Conservation (phyloP, 768 basidiomycete genomes). For the Lactarius tabidus region DNA sequence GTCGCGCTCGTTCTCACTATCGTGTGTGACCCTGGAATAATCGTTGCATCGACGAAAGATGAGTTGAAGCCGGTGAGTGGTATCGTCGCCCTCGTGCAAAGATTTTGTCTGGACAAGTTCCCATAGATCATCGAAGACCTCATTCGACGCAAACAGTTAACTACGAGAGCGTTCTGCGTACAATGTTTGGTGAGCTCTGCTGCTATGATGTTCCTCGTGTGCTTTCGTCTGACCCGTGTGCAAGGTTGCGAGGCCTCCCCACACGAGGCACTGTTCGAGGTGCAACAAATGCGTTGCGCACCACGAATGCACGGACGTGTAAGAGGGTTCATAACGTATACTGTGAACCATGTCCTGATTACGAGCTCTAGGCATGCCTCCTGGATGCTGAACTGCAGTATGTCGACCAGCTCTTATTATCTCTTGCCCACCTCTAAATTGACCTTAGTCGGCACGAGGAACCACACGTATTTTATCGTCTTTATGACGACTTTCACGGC, state of each 20-base stretch:
- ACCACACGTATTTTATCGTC: constrained; percentile 1
- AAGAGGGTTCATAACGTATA: background rate
- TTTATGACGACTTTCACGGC: background rate
- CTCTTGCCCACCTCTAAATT: background rate
- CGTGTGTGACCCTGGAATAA: constrained; percentile 9
- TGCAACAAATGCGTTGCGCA: constrained; percentile 16
- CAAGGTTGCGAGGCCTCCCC: background rate
- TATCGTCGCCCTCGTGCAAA: background rate
- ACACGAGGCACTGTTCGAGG: background rate
- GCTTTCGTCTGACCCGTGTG: background rate
- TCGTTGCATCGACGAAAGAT: background rate
- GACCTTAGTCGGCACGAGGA: constrained; percentile 10
- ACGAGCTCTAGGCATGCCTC: background rate
- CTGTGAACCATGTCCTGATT: background rate
- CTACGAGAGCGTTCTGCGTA: background rate
- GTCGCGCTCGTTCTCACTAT: background rate
- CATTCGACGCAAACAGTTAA: background rate
- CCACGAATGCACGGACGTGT: background rate
- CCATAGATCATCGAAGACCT: constrained; percentile 6
- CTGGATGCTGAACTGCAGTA: constrained; percentile 12
- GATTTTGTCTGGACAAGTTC: background rate
- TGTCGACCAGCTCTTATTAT: background rate
- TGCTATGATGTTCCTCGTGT: background rate
- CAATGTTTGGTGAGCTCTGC: constrained; percentile 2
- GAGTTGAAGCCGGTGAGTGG: constrained; percentile 2